Base-by-base conservation (phyloP, 2,329 filamentous ascomycete genomes). In the Bertia moriformis region DNA sequence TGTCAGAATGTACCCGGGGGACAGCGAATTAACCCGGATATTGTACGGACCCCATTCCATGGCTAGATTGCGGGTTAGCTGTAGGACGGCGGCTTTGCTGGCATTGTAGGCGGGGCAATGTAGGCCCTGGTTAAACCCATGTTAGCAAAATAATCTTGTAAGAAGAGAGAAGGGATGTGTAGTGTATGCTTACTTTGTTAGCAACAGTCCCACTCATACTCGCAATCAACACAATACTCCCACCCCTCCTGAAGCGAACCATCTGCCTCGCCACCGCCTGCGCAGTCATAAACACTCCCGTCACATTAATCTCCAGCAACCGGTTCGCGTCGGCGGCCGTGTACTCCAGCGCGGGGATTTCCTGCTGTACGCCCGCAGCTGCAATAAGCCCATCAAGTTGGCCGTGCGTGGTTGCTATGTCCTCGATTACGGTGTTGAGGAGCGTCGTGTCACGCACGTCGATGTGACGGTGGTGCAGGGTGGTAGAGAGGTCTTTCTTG, bases 191-290 rank as follows among this genome's bases (percentile, higher is more conserved):
- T 59, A 83, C 79, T 49, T 71, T 63, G 55, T 83, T 83, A 19
- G 77, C 77, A 46, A 83, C 65, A 4, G 67, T 71, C 14, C 71
- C 78, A 46, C 73, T 78, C 77, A 83, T 83, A 46, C 73, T 78
- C n/a, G 69, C 76, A 51, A 83, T 78, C 50, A 83, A 57, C 13
- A 73, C 71, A 43, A 83, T 71, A 51, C 73, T 80, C 0, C 78
- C 77, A 4, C 63, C 60, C 18, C 60, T 64, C 41, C 71, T 66
- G 19, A 72, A 63, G 38, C 67, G 66, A 17, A 76, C 62, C 69
- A 83, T 77, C 55, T 91, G 81, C 40, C 78, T 71, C 22, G 87
- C 88, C n/a, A 85, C 83, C 15, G 85, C 85, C 64, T 89, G 84
- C 18, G 86, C 85, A 45, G 85, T 93, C 71, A 88, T 75, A 61